Conservation (phyloP, 2,329 filamentous ascomycete genomes). For the Diaporthe capsici region DNA sequence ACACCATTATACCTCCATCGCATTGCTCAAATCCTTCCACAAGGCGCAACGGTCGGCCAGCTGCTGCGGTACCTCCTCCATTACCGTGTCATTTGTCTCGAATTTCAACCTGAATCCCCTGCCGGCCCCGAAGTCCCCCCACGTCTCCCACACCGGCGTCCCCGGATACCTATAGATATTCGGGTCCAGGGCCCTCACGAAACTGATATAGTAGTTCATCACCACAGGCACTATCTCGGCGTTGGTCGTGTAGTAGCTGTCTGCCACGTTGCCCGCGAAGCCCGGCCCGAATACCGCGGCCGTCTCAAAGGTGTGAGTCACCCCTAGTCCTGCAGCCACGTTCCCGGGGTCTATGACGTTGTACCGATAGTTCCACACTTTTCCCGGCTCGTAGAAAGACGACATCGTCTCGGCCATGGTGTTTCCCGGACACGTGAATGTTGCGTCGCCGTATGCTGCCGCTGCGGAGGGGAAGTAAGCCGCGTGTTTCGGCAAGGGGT, state of each 20-base stretch:
- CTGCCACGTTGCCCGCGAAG: conserved; percentile 46
- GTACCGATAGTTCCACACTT: conserved; percentile 64
- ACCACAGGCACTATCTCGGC: conserved; percentile 60
- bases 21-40: conserved; percentile 55
- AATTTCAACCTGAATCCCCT: conserved; percentile 55
- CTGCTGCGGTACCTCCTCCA: conserved; percentile 55
- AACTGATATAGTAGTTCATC: conserved; percentile 66
- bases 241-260: conserved; percentile 61
- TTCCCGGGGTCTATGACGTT: conserved; percentile 59
- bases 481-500: conserved; percentile 54
- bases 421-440: conserved; percentile 60
- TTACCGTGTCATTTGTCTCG: conserved; percentile 55
- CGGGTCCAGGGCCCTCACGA: conserved; percentile 62
- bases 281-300: conserved; percentile 64
- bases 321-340: conserved; percentile 57
- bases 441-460: conserved; percentile 60
- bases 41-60: conserved; percentile 56
- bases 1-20: conserved; percentile 50
- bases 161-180: conserved; percentile 52
- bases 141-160: conserved; percentile 59
- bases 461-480: conserved; percentile 60
- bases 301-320: conserved; percentile 63
- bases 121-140: conserved; percentile 48
- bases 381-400: conserved; percentile 51
- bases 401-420: conserved; percentile 66